phyloP scores from a whole-genome alignment of 331 rosid genomes.

The Quercus phellos region DNA sequence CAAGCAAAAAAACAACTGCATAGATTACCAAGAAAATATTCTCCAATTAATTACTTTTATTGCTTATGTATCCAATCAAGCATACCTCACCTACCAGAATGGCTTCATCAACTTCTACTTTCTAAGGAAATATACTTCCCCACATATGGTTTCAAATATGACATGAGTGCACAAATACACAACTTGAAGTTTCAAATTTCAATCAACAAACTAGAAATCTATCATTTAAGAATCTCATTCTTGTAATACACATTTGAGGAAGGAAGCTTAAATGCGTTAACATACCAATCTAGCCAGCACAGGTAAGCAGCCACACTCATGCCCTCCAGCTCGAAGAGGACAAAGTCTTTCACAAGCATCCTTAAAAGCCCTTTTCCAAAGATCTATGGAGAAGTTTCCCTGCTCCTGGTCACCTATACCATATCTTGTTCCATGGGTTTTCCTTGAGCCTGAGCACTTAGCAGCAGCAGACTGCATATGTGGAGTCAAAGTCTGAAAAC shows the following conservation, averaged over 20 bases:
- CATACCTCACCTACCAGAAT: background rate
- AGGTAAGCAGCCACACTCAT: constrained; percentile 76
- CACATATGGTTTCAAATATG: background rate
- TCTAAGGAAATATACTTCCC: background rate
- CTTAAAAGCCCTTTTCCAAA: constrained; percentile 84
- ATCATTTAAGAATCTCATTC: background rate
- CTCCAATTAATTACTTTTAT: background rate
- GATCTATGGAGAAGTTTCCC: constrained; percentile 64
- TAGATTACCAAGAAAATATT: background rate
- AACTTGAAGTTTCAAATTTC: background rate
- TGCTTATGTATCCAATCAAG: background rate
- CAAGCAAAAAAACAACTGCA: background rate
- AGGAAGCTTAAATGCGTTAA: constrained; percentile 17
- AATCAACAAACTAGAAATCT: background rate
- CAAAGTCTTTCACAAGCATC: constrained; percentile 90
- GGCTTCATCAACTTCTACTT: constrained; percentile 9
- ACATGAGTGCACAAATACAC: background rate
- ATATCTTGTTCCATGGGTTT: constrained; percentile 41
- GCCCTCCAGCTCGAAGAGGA: constrained; percentile 80
- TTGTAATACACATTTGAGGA: background rate
- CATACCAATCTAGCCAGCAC: constrained; percentile 68
- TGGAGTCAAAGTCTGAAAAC: constrained; percentile 76
- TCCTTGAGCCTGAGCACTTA: constrained; percentile 53
- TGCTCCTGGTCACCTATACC: constrained; percentile 62
- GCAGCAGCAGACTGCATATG: constrained; percentile 81